Percentiles rank a stretch among this genome's conserved stretches.
Conservation (phyloP, 208 protist species). For the Trypanosoma mega region DNA sequence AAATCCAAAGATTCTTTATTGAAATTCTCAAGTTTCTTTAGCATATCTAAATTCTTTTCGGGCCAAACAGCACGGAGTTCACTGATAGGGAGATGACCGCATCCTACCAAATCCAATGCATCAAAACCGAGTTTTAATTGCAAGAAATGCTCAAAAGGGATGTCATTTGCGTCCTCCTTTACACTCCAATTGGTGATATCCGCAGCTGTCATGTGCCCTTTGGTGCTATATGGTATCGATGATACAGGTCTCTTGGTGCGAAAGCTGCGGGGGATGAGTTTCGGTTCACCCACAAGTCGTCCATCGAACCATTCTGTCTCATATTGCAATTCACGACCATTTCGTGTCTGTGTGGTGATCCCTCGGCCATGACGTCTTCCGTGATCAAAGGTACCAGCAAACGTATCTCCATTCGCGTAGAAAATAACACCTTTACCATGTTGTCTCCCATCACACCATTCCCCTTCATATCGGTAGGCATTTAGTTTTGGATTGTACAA, state of each 20-base stretch:
- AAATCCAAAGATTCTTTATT: constrained; percentile 23
- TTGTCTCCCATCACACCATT: constrained; percentile 74
- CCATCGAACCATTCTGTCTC: constrained; percentile 25
- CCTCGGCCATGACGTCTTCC: constrained; percentile 87
- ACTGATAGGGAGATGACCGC: constrained; percentile 18
- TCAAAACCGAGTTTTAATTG: constrained; percentile 37
- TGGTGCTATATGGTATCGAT: constrained; percentile 20
- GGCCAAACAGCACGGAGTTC: constrained; percentile 31
- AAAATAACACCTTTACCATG: constrained; percentile 83
- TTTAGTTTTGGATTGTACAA: constrained; percentile 47
- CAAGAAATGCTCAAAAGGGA: constrained; percentile 31
- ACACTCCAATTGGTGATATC: constrained; percentile 40
- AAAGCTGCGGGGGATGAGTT: constrained; percentile 14
- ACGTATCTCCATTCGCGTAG: constrained; percentile 81
- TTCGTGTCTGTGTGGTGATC: constrained; percentile 24
- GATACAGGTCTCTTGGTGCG: constrained; percentile 23
- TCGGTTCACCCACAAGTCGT: constrained; percentile 21
- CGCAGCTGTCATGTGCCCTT: constrained; percentile 19
- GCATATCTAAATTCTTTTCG: constrained; percentile 28
- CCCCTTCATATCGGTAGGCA: constrained; percentile 86
- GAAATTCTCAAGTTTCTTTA: constrained; percentile 21
- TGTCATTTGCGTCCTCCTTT: constrained; percentile 14
- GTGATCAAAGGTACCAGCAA: constrained; percentile 76
- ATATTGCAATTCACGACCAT: constrained; percentile 26
- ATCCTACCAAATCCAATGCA: constrained; percentile 25